phyloP scores from a whole-genome alignment of 2,329 filamentous ascomycete genomes.

The Achaetomium macrosporum region DNA sequence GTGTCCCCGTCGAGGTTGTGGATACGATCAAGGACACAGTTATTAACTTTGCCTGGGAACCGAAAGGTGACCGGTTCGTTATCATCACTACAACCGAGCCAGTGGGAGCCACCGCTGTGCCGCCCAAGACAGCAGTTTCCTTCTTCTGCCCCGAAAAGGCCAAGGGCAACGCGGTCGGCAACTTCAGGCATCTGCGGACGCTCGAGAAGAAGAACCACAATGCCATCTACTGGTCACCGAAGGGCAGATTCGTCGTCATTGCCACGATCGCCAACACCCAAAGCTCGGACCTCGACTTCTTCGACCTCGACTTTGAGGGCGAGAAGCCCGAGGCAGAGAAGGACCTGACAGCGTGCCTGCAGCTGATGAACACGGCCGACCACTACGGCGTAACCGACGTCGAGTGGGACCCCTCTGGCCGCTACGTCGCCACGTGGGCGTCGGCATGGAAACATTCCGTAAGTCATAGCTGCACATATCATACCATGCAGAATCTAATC shows the following conservation, averaged over 20 bases:
- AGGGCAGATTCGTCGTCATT: conserved; percentile 89
- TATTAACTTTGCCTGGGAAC: conserved; percentile 99
- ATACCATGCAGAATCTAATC: not conserved
- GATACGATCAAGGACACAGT: conserved; percentile 98
- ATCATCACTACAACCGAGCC: conserved; percentile 92
- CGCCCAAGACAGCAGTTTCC: conserved; percentile 87
- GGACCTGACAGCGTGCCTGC: conserved; percentile 88
- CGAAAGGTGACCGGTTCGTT: conserved; percentile 94
- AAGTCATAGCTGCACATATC: conserved; percentile 38
- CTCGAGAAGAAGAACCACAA: conserved; percentile 99
- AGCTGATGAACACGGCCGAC: conserved; percentile 87
- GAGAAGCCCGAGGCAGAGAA: conserved; percentile 92
- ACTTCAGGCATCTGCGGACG: conserved; percentile 94
- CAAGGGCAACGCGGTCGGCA: conserved; percentile 74
- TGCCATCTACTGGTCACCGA: conserved; percentile 97
- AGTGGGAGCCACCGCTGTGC: conserved; percentile 68
- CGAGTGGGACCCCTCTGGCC: conserved; percentile 95
- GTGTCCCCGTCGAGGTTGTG: conserved; percentile 94
- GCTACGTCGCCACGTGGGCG: conserved; percentile 89
- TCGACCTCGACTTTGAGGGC: conserved; percentile 94
- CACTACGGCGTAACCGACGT: conserved; percentile 98
- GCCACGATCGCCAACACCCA: conserved; percentile 90
- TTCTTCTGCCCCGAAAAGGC: conserved; percentile 97
- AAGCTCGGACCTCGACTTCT: conserved; percentile 95
- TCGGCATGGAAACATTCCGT: conserved; percentile 94